Evolutionary conservation across 1,284 basidiomycete genomes (phyloP).

Genomic region (Stygiomarasmius scandens): DNA sequence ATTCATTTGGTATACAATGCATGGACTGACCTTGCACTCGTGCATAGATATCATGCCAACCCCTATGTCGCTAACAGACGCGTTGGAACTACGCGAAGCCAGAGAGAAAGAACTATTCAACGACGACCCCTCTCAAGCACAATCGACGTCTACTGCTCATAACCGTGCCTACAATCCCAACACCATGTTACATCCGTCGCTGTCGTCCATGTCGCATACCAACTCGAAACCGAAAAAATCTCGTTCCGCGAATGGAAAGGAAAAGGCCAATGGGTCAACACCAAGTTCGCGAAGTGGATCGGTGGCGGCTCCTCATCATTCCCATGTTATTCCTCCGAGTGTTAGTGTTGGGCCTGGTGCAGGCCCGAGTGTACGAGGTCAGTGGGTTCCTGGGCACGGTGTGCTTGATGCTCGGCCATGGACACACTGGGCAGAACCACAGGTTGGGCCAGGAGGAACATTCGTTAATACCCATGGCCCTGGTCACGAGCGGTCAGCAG

Average conservation of each 20-base stretch:
- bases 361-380: constrained; percentile 1
- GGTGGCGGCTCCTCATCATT: neutral
- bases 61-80: constrained; percentile 59
- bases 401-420: constrained; percentile 17
- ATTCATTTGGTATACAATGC: constrained; percentile 14
- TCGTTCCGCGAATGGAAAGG: constrained; percentile 42
- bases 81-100: constrained; percentile 54
- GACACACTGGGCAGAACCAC: constrained; percentile 17
- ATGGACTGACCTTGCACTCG: constrained; percentile 9
- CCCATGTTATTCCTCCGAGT: neutral
- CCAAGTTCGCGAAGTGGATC: neutral
- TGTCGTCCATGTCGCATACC: constrained; percentile 22
- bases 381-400: neutral
- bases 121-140: constrained; percentile 58
- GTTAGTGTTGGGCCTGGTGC: constrained; percentile 16
- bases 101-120: constrained; percentile 59
- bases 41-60: constrained; percentile 65
- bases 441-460: neutral
- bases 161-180: neutral
- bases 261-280: constrained; percentile 36
- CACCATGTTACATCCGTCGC: constrained; percentile 16
- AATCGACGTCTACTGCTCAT: constrained; percentile 24
- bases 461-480: neutral
- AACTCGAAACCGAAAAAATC: constrained; percentile 43
- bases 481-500: neutral